Evolutionary conservation across 202 grass and related monocot species (phyloP).

Genomic region (Cymbopogon flexuosus): DNA sequence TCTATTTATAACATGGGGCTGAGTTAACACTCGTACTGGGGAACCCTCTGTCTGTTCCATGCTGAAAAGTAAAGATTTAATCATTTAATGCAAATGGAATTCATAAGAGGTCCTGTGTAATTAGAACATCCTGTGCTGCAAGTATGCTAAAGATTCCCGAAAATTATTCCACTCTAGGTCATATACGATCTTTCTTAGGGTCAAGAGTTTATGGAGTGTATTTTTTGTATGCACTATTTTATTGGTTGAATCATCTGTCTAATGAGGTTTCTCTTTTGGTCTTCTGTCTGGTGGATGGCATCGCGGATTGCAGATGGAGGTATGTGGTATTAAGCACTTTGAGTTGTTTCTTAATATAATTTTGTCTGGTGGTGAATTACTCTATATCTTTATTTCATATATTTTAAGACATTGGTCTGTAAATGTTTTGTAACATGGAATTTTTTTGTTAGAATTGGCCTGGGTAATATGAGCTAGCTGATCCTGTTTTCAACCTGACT

Average conservation of each 20-base stretch:
- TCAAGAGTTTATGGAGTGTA: not conserved
- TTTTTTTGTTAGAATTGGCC: not conserved
- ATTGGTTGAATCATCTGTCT: not conserved
- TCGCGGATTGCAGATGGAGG: conserved; percentile 68
- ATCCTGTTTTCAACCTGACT: not conserved
- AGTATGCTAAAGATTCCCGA: not conserved
- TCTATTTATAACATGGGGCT: too few species aligned
- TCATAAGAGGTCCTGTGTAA: too few species aligned
- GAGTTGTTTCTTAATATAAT: not conserved
- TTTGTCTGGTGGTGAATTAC: not conserved
- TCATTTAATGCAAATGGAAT: too few species aligned
- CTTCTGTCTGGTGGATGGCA: conserved; percentile 4
- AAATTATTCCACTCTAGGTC: not conserved
- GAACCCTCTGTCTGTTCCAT: too few species aligned
- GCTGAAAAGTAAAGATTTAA: too few species aligned
- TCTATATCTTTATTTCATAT: not conserved
- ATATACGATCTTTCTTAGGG: not conserved
- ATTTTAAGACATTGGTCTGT: not conserved
- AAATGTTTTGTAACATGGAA: not conserved
- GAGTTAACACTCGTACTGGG: too few species aligned
- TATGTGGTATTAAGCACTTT: conserved; percentile 37
- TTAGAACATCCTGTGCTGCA: too few species aligned
- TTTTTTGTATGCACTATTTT: not conserved
- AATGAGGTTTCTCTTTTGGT: conserved; percentile 17
- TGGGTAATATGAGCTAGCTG: not conserved